Evolutionary conservation across 2,329 filamentous ascomycete genomes (phyloP).

Genomic region (Calonectria montana): DNA sequence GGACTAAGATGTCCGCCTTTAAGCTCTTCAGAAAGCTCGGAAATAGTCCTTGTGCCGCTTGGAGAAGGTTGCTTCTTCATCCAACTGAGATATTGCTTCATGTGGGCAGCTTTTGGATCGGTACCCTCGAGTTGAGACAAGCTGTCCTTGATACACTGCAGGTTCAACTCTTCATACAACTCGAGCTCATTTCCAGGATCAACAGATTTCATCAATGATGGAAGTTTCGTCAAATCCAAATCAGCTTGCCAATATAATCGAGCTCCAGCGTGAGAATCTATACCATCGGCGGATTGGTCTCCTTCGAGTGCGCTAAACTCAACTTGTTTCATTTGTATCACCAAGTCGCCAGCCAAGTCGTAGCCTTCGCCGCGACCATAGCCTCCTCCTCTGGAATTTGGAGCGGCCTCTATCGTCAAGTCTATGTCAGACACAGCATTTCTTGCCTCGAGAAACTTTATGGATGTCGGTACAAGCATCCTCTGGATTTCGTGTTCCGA

Average conservation of each 20-base stretch:
- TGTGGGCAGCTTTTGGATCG: background rate
- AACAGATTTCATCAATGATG: constrained; percentile 3
- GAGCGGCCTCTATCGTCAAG: background rate
- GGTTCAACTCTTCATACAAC: constrained; percentile 11
- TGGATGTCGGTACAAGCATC: constrained; percentile 20
- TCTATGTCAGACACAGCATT: constrained; percentile 9
- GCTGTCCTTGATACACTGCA: constrained; percentile 15
- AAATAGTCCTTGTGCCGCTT: background rate
- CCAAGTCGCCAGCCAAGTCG: background rate
- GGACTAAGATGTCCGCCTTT: background rate
- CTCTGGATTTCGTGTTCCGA: background rate
- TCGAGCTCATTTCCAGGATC: constrained; percentile 11
- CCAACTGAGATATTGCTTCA: constrained; percentile 17
- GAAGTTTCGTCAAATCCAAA: constrained; percentile 14
- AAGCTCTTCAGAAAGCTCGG: background rate
- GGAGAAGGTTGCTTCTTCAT: constrained; percentile 20
- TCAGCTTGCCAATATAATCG: constrained; percentile 20
- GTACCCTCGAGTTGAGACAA: constrained; percentile 1
- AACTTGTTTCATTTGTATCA: constrained; percentile 10
- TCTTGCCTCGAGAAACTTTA: constrained; percentile 14
- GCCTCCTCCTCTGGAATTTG: background rate
- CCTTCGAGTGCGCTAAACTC: constrained; percentile 15
- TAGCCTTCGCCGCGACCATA: background rate
- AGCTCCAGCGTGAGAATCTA: constrained; percentile 19
- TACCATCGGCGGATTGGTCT: background rate